Evolutionary conservation across 1,139 yeast species (phyloP), one percentile per base, ranked within the genome.

Genomic region (Magnusiomyces sp.): DNA sequence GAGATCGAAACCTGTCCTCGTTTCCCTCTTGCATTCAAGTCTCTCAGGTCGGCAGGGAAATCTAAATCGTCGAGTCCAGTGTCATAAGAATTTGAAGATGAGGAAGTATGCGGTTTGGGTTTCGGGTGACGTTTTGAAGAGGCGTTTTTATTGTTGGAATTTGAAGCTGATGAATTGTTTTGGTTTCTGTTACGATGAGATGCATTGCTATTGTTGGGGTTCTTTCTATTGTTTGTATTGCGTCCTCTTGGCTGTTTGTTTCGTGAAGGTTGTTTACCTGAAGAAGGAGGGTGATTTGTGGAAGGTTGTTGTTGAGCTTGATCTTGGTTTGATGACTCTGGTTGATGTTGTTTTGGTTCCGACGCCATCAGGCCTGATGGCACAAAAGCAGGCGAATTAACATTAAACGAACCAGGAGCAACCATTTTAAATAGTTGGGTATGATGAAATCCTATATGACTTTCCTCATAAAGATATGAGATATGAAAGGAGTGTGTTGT

Each of bases 1-100:
- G 67, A 59, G 32, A 64, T 55, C 16, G 63, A 58, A 10, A 59
- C 55, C 50, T 57, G 56, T 38, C 65, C 61, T 39, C 64, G 51
- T 11, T 29, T 23, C 19, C 17, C 14, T 9, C n/a, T 31, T 29
- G 36, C 19, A 37, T 17, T 16, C 17, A 37, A 20, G 11, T 7
- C 20, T 9, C n/a, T 20, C 3, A 37, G 13, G n/a, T 42, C 37
- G 16, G 29, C n/a, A 42, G 13, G 10, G 10, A 14, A 16, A 14
- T 42, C 38, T 5, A 31, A 29, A 16, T 42, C 45, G 23, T 14
- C 23, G 2, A 19, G 31, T 27, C 27, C 20, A 9, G 20, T 29
- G 29, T 39, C 31, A 2, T 19, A 13, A 39, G 27, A 29, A 6
- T 39, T 23, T 23, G 29, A 23, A 23, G 29, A 23, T 5, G 29